A percentile compares a stretch with the other conserved stretches of the same genome.
phyloP scores from a whole-genome alignment of 495 filamentous ascomycete species.

The Aspergillus indologenus region DNA sequence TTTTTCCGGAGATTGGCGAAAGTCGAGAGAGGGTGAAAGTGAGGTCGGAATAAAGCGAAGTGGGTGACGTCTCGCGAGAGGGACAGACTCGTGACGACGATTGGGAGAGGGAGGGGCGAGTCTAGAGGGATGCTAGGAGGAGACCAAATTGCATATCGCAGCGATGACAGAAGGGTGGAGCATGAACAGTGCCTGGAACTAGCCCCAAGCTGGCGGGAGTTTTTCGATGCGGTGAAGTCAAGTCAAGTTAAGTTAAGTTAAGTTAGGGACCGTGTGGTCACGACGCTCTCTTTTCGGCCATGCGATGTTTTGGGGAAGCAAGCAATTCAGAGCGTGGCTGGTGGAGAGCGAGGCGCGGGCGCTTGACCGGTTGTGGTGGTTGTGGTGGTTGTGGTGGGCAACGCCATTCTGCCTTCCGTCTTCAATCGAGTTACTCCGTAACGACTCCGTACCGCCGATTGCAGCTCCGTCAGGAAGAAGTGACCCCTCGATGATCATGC shows the following conservation, averaged over 20 bases:
- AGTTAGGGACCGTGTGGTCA: conserved; percentile 8
- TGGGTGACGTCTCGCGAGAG: conserved; percentile 21
- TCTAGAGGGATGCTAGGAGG: conserved; percentile 15
- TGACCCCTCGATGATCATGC: background rate
- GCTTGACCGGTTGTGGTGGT: conserved; percentile 31
- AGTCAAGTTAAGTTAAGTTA: background rate
- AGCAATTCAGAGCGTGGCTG: conserved; percentile 21
- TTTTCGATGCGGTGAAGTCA: conserved; percentile 9
- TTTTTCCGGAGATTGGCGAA: background rate
- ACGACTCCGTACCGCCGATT: background rate
- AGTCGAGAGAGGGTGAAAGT: conserved; percentile 13
- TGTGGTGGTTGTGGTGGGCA: conserved; percentile 37
- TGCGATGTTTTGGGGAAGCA: conserved; percentile 24
- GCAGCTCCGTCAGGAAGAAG: background rate
- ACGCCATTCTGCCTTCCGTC: conserved; percentile 17
- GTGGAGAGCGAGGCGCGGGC: conserved; percentile 20
- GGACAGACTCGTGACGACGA: conserved; percentile 23
- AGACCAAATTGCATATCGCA: conserved; percentile 28
- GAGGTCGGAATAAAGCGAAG: conserved; percentile 15
- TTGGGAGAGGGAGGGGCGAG: conserved; percentile 15
- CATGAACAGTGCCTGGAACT: background rate
- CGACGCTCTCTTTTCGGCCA: conserved; percentile 10
- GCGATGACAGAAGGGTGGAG: background rate
- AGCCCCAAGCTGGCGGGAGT: conserved; percentile 1
- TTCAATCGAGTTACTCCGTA: background rate